Percentiles rank a stretch among this genome's conserved stretches.
phyloP scores from a whole-genome alignment of 331 rosid species.

The Spiraea crenata region DNA sequence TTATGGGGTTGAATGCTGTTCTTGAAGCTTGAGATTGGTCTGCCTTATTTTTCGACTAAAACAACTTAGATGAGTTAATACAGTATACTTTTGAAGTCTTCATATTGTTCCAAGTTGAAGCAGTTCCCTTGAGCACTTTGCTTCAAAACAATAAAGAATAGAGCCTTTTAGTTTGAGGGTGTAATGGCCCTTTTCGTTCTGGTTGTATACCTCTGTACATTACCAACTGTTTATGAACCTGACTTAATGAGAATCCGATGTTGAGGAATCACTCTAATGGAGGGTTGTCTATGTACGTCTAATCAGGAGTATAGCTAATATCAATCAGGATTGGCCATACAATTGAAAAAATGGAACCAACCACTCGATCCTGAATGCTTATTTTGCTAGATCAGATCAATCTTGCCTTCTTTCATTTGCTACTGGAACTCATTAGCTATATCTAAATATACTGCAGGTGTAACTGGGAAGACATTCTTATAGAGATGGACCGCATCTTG shows the following conservation, averaged over 20 bases:
- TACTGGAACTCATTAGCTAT: constrained; percentile 21
- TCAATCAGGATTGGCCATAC: not conserved
- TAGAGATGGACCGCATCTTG: constrained; percentile 93
- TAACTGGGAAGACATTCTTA: constrained; percentile 75
- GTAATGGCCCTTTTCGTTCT: not conserved
- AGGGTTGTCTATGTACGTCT: not conserved
- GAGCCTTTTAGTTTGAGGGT: not conserved
- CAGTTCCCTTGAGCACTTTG: not conserved
- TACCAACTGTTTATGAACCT: not conserved
- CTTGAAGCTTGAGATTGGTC: constrained; percentile 5
- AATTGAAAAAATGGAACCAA: constrained; percentile 3
- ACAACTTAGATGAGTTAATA: not conserved
- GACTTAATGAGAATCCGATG: not conserved
- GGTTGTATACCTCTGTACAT: not conserved
- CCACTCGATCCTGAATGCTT: not conserved
- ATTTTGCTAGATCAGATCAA: not conserved
- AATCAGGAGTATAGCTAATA: not conserved
- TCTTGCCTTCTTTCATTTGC: constrained; percentile 16
- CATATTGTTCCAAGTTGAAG: not conserved
- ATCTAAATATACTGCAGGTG: constrained; percentile 52
- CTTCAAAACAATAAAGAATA: not conserved
- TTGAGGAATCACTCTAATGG: not conserved
- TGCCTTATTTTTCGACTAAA: not conserved
- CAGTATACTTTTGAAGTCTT: not conserved
- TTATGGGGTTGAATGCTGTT: not conserved